Percentiles rank a stretch among this genome's conserved stretches.
Conservation (phyloP, 768 basidiomycete genomes). For the Mycena indigotica region DNA sequence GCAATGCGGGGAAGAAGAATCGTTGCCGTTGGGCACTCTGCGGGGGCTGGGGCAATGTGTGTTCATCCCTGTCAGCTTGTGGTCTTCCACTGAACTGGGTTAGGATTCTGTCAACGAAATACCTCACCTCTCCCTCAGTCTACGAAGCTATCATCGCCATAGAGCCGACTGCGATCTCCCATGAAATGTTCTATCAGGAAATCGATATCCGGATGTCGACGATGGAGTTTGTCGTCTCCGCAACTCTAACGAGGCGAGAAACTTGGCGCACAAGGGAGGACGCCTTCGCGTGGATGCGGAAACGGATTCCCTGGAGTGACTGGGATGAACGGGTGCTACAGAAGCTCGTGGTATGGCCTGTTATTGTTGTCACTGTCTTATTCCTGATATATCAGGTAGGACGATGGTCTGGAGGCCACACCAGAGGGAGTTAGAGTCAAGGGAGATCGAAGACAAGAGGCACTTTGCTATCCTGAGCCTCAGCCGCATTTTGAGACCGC, state of each 20-base stretch:
- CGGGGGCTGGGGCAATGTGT: constrained; percentile 44
- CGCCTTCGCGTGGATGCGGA: constrained; percentile 45
- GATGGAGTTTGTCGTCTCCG: constrained; percentile 40
- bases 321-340: constrained; percentile 47
- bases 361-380: background rate
- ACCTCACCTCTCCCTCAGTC: constrained; percentile 28
- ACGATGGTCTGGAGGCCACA: constrained; percentile 37
- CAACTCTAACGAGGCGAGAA: constrained; percentile 40
- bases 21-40: constrained; percentile 47
- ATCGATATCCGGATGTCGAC: constrained; percentile 40
- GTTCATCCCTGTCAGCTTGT: constrained; percentile 7
- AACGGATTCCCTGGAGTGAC: constrained; percentile 46
- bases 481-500: constrained; percentile 10
- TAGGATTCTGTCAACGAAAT: constrained; percentile 43
- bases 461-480: constrained; percentile 8
- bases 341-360: constrained; percentile 39
- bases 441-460: constrained; percentile 8
- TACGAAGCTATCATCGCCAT: constrained; percentile 44
- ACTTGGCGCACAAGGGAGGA: constrained; percentile 44
- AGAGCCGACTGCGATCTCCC: constrained; percentile 46
- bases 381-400: constrained; percentile 28
- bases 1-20: constrained; percentile 38
- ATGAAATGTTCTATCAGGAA: constrained; percentile 38
- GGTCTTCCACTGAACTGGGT: background rate
- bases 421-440: constrained; percentile 24